Base-by-base conservation (phyloP, 345 rosid genomes). In the Excoecaria agallocha region DNA sequence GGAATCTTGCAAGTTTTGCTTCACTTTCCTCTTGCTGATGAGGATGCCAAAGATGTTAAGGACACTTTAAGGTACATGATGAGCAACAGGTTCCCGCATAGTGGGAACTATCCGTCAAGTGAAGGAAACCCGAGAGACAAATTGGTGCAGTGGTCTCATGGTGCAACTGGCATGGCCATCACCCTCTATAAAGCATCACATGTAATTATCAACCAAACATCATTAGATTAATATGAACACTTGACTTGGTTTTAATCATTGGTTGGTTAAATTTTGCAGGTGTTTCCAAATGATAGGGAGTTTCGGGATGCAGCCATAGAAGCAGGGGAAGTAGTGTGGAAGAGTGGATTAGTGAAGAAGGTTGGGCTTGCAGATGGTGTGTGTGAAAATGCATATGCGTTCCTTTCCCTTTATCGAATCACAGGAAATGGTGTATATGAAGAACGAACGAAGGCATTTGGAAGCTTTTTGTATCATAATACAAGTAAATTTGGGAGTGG, bases 251-350 rank as follows among this genome's bases (percentile, higher is more conserved):
- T 8, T 25, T 16, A 30, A 46, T 24, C 48, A 6, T 56, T 59
- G 16, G 45, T 7, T 19, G 13, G 66, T 46, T 17, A 30, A 0
- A 30, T 30, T 22, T 25, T 39, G 7, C 50, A 22, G 92, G 86
- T 85, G 66, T 94, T 88, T 80, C 86, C 89, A 16, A 77, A 73
- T 1, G 97, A 90, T 19, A 84, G 90, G 58, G 95, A 94, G 37
- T 90, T 94, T 69, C 90, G 97, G 0, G 86, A 86, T 63, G 97
- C 88, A 1, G 97, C 98, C 0, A 87, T 90, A 78, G 98, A 94
- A 82, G 98, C 98, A 39, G 97, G 98, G 65, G 97, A 94, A 76
- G 97, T 94, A 3, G 97, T 94, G 45, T 94, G 97, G 97, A 94
- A 89, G 78, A 92, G 79, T 66, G 97, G 97, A 43, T 82, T 90